Conservation (phyloP, 2,329 filamentous ascomycete species). For the Chrysoporthe puriensis region DNA sequence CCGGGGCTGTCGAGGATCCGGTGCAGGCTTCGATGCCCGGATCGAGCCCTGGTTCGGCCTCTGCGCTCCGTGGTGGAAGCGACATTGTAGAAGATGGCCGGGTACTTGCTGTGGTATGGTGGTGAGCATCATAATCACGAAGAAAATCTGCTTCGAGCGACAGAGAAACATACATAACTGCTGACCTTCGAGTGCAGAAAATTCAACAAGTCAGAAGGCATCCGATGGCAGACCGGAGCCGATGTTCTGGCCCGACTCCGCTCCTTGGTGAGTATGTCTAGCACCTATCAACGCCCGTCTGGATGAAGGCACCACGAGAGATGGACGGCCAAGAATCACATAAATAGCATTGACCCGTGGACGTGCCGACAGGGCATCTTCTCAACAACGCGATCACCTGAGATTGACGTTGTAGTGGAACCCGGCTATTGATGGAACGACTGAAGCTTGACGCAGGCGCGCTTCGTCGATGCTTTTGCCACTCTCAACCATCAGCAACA, state of each 20-base stretch:
- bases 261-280: neutral
- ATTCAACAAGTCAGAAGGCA: neutral
- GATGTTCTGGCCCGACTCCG: neutral
- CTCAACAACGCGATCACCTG: neutral
- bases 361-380: neutral
- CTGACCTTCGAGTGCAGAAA: neutral
- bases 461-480: no score
- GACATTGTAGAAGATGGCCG: neutral
- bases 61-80: neutral
- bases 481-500: no score
- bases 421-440: no score
- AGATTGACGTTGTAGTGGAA: no score
- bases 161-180: neutral
- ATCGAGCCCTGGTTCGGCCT: neutral
- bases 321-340: neutral
- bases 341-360: neutral
- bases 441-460: no score
- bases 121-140: neutral
- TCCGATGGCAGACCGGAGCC: neutral
- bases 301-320: neutral
- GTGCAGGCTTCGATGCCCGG: no score
- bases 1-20: neutral
- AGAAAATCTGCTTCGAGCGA: neutral
- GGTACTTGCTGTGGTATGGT: neutral
- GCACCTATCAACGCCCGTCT: no score